Conservation (phyloP, 345 rosid genomes). For the Lepidium didymum region DNA sequence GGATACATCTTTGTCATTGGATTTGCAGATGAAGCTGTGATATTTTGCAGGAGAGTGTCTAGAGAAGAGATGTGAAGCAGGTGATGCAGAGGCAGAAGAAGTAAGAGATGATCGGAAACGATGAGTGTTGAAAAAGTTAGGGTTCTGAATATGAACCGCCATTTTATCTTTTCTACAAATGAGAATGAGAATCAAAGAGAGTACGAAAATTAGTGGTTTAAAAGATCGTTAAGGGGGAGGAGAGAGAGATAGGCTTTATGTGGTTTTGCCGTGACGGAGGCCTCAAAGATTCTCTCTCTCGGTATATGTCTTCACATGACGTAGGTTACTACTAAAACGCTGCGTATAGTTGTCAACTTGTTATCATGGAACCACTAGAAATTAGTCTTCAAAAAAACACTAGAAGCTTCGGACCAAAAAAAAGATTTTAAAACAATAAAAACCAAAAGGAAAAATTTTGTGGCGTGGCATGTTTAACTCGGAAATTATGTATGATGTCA, state of each 20-base stretch:
- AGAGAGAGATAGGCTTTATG: slow-evolving; percentile 13
- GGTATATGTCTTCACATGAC: background rate
- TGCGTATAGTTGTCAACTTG: background rate
- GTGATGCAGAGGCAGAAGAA: slow-evolving; percentile 7
- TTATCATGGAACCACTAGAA: too few species aligned
- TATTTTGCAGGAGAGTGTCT: slow-evolving; percentile 19
- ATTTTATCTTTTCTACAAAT: slow-evolving; percentile 2
- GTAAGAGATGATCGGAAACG: slow-evolving; percentile 17
- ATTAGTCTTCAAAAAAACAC: too few species aligned
- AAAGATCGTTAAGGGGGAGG: slow-evolving; percentile 13
- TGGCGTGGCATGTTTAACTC: too few species aligned
- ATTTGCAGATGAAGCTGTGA: slow-evolving; percentile 35
- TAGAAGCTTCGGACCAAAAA: too few species aligned
- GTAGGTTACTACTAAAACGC: background rate
- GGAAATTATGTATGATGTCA: too few species aligned
- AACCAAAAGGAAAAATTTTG: too few species aligned
- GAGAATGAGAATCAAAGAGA: background rate
- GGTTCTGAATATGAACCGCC: slow-evolving; percentile 28
- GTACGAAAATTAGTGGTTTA: slow-evolving; percentile 11
- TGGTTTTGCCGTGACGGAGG: slow-evolving; percentile 4
- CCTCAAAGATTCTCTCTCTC: background rate
- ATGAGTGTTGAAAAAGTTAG: slow-evolving; percentile 26
- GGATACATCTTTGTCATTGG: slow-evolving; percentile 42
- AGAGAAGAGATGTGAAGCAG: background rate
- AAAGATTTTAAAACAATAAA: too few species aligned